A percentile compares a stretch with the other conserved stretches of the same genome.
Conservation (phyloP, 805 yeast genomes). For the Zygosaccharomyces bailii region DNA sequence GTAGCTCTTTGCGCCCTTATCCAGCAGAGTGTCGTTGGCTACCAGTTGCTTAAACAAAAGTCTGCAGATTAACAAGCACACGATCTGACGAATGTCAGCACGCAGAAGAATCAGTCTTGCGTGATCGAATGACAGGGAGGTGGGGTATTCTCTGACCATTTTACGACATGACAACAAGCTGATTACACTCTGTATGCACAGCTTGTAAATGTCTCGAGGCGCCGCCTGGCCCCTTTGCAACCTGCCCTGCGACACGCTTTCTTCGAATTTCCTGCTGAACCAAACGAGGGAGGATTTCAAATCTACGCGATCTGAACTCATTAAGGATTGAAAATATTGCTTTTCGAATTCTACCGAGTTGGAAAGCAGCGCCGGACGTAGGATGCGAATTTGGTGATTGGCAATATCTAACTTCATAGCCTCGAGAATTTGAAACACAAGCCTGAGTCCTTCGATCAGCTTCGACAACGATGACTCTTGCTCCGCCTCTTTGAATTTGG, state of each 20-base stretch:
- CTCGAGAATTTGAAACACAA: slow-evolving; percentile 78
- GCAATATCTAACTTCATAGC: slow-evolving; percentile 96
- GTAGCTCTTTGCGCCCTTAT: slow-evolving; percentile 36
- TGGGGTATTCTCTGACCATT: slow-evolving; percentile 79
- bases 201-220: slow-evolving; percentile 34
- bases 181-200: slow-evolving; percentile 52
- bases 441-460: slow-evolving; percentile 71
- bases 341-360: slow-evolving; percentile 87
- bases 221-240: slow-evolving; percentile 8
- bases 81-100: slow-evolving; percentile 82
- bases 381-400: slow-evolving; percentile 83
- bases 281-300: slow-evolving; percentile 61
- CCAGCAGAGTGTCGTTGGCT: slow-evolving; percentile 32
- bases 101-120: slow-evolving; percentile 71
- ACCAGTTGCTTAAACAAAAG: slow-evolving; percentile 70
- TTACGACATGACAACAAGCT: slow-evolving; percentile 71
- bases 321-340: slow-evolving; percentile 60
- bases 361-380: slow-evolving; percentile 79
- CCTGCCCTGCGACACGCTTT: slow-evolving; percentile 22
- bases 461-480: slow-evolving; percentile 43
- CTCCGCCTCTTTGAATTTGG: slow-evolving; percentile 47
- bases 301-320: slow-evolving; percentile 51
- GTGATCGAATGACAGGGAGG: slow-evolving; percentile 79
- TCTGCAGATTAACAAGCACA: slow-evolving; percentile 71
- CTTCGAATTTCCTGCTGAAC: slow-evolving; percentile 44